phyloP scores from a whole-genome alignment of 805 yeast species.

The Candida arabinofermentans region DNA sequence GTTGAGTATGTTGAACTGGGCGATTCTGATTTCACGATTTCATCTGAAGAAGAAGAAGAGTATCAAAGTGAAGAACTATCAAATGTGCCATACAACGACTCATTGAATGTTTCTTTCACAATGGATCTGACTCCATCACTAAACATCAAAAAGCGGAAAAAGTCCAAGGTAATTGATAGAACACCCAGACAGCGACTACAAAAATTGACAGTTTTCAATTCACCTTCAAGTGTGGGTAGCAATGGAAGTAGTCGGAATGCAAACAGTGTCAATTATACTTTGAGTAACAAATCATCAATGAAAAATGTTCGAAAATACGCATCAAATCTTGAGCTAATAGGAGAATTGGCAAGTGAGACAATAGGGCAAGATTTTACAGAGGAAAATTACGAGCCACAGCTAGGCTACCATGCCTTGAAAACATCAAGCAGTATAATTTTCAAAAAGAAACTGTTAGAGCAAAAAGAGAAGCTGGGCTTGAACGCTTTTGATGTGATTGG shows the following conservation, averaged over 20 bases:
- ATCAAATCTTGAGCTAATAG: slow-evolving; percentile 20
- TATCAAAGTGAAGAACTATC: not conserved
- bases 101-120: slow-evolving; percentile 28
- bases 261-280: slow-evolving; percentile 1
- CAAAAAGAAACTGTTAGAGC: not conserved
- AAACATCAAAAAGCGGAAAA: slow-evolving; percentile 22
- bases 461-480: not conserved
- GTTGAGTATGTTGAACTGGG: slow-evolving; percentile 29
- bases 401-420: not conserved
- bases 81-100: slow-evolving; percentile 10
- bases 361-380: slow-evolving; percentile 7
- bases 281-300: slow-evolving; percentile 11
- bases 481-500: not conserved
- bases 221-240: slow-evolving; percentile 12
- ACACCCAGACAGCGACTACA: slow-evolving; percentile 25
- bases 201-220: slow-evolving; percentile 21
- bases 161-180: slow-evolving; percentile 22
- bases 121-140: slow-evolving; percentile 27
- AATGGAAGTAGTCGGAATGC: not conserved
- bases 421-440: not conserved
- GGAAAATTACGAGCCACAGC: slow-evolving; percentile 7
- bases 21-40: slow-evolving; percentile 22
- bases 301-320: slow-evolving; percentile 17
- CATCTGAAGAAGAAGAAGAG: slow-evolving; percentile 14
- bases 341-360: slow-evolving; percentile 10